phyloP scores from a whole-genome alignment of 768 basidiomycete genomes.

The Tylopilus vinaceipallidus region DNA sequence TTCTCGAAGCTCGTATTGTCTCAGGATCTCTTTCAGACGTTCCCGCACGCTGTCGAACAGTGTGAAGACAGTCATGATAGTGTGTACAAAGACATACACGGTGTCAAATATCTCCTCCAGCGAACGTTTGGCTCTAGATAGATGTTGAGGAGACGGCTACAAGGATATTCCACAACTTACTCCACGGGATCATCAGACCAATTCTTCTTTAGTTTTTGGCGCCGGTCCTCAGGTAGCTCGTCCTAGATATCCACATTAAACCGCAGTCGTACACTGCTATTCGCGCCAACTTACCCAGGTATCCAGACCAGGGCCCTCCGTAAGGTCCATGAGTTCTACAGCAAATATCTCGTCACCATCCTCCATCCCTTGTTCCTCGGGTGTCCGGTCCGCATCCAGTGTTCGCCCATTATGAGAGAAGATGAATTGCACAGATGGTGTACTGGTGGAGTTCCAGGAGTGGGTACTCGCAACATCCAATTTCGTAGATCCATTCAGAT shows the following conservation, averaged over 20 bases:
- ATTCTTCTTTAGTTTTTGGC: conserved; percentile 74
- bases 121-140: conserved; percentile 62
- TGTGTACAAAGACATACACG: conserved; percentile 53
- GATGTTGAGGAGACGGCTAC: background rate
- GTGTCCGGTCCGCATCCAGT: conserved; percentile 78
- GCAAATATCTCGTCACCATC: conserved; percentile 87
- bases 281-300: conserved; percentile 49
- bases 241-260: conserved; percentile 42
- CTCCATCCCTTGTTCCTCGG: conserved; percentile 85
- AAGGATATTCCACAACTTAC: conserved; percentile 41
- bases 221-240: conserved; percentile 59
- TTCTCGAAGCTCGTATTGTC: conserved; percentile 87
- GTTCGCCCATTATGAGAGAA: conserved; percentile 82
- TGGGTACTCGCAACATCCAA: conserved; percentile 48
- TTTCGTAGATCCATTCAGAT: conserved; percentile 51
- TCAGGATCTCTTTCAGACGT: conserved; percentile 81
- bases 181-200: conserved; percentile 77
- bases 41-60: conserved; percentile 62
- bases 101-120: conserved; percentile 83
- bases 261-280: background rate
- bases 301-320: conserved; percentile 61
- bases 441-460: conserved; percentile 37
- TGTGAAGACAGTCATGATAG: background rate
- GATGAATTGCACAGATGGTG: conserved; percentile 69
- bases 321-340: conserved; percentile 88